phyloP scores from a whole-genome alignment of 192 early-diverging fungal genomes.

The Podila clonocystis region DNA sequence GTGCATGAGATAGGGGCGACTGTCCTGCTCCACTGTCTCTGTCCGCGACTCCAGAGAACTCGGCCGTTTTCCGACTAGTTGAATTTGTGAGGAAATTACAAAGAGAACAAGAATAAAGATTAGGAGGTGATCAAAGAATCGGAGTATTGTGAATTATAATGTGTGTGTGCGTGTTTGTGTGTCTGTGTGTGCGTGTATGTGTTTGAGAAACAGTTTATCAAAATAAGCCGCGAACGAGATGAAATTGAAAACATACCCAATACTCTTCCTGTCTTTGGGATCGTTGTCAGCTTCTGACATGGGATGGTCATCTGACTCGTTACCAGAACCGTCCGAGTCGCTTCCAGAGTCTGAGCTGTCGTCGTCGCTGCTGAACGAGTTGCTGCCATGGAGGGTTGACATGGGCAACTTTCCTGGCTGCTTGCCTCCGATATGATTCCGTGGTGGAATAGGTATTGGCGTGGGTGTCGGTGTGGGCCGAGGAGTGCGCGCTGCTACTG shows the following conservation, averaged over 20 bases:
- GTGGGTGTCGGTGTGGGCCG: slow-evolving; percentile 22
- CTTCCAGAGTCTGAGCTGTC: slow-evolving; percentile 34
- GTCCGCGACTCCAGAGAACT: background rate
- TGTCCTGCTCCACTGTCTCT: slow-evolving; percentile 15
- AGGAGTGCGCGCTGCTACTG: background rate
- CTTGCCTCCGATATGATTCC: slow-evolving; percentile 36
- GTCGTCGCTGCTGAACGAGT: slow-evolving; percentile 18
- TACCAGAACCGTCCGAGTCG: slow-evolving; percentile 31
- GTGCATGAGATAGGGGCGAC: slow-evolving; percentile 5
- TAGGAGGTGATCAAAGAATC: background rate
- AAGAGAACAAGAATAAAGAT: too few species aligned
- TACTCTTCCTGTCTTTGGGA: slow-evolving; percentile 22
- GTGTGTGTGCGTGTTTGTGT: too few species aligned
- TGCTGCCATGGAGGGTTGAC: slow-evolving; percentile 1
- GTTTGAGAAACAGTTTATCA: too few species aligned
- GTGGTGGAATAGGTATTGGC: slow-evolving; percentile 18
- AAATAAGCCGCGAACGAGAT: too few species aligned
- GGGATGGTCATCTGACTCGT: background rate
- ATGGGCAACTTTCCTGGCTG: slow-evolving; percentile 46
- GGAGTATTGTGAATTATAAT: background rate
- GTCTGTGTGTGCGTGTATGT: too few species aligned
- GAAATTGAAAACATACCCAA: slow-evolving; percentile 15
- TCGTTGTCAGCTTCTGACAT: slow-evolving; percentile 18
- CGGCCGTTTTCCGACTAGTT: slow-evolving; percentile 35
- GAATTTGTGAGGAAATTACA: background rate